Percentiles rank a stretch among this genome's conserved stretches.
phyloP scores from a whole-genome alignment of 2,329 filamentous ascomycete genomes.

The Sordariomycetes sp. region DNA sequence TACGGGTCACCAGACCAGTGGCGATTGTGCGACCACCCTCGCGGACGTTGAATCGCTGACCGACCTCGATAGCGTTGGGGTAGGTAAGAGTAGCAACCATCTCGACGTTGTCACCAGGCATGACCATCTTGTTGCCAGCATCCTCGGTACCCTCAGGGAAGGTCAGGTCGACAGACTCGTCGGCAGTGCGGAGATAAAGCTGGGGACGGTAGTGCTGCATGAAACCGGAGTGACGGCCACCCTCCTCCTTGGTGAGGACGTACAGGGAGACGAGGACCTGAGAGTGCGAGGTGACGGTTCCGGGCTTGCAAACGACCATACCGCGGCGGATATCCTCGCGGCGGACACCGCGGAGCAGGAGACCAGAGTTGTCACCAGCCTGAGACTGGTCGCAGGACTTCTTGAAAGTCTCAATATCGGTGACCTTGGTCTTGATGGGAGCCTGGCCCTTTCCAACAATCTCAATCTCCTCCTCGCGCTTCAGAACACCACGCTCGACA shows the following conservation, averaged over 20 bases:
- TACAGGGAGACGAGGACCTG: constrained; percentile 96
- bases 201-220: constrained; percentile 93
- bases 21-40: constrained; percentile 89
- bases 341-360: constrained; percentile 90
- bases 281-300: constrained; percentile 74
- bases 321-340: constrained; percentile 91
- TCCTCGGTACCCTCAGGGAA: constrained; percentile 83
- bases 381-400: constrained; percentile 96
- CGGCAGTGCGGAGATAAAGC: constrained; percentile 89
- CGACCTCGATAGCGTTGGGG: constrained; percentile 79
- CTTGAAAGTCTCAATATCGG: constrained; percentile 99
- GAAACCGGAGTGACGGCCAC: constrained; percentile 94
- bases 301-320: constrained; percentile 86
- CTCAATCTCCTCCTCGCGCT: constrained; percentile 92
- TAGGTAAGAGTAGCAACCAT: constrained; percentile 83
- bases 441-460: constrained; percentile 77
- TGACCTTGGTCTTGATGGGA: constrained; percentile 96
- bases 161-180: constrained; percentile 66
- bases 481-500: constrained; percentile 90
- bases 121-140: constrained; percentile 67
- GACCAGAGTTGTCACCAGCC: constrained; percentile 96
- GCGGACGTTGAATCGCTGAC: constrained; percentile 96
- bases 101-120: constrained; percentile 98
- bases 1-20: constrained; percentile 72
- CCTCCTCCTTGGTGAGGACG: constrained; percentile 94